Conservation (phyloP, 345 rosid species). For the Toxicodendron radicans region DNA sequence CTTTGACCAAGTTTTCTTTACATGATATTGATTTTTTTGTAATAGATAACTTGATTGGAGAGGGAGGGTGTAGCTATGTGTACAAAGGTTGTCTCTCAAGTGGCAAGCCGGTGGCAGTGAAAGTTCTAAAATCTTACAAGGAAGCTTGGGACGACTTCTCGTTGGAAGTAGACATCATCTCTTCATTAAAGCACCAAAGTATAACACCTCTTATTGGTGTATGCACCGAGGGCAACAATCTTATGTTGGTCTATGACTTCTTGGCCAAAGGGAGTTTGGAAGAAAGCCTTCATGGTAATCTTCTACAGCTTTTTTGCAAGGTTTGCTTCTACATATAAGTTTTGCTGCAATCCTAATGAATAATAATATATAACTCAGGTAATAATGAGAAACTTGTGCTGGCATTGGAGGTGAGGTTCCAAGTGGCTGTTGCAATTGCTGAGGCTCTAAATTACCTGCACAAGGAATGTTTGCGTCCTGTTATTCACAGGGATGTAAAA, state of each 20-base stretch:
- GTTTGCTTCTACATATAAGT: not conserved
- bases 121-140: slow-evolving; percentile 44
- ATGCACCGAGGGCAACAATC: slow-evolving; percentile 33
- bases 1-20: not conserved
- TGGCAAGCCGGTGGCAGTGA: slow-evolving; percentile 46
- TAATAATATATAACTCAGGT: slow-evolving; percentile 24
- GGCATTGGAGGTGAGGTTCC: slow-evolving; percentile 43
- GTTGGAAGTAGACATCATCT: slow-evolving; percentile 40
- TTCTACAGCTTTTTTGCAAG: not conserved
- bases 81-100: slow-evolving; percentile 44
- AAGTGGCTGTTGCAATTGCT: slow-evolving; percentile 38
- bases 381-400: slow-evolving; percentile 18
- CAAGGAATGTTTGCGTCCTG: slow-evolving; percentile 34
- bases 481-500: slow-evolving; percentile 60
- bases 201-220: slow-evolving; percentile 41
- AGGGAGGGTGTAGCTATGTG: slow-evolving; percentile 53
- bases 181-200: slow-evolving; percentile 38
- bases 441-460: slow-evolving; percentile 51
- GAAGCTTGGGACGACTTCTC: slow-evolving; percentile 45
- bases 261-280: slow-evolving; percentile 45
- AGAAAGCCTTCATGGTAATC: slow-evolving; percentile 47
- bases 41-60: slow-evolving; percentile 49
- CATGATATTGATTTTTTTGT: not conserved
- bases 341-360: not conserved
- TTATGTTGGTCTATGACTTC: slow-evolving; percentile 44